These are phyloP conservation scores for Lasiodiplodia sp. DNA, from an alignment of 2,329 filamentous ascomycete genomes.

Conservation along the genomic window DNA sequence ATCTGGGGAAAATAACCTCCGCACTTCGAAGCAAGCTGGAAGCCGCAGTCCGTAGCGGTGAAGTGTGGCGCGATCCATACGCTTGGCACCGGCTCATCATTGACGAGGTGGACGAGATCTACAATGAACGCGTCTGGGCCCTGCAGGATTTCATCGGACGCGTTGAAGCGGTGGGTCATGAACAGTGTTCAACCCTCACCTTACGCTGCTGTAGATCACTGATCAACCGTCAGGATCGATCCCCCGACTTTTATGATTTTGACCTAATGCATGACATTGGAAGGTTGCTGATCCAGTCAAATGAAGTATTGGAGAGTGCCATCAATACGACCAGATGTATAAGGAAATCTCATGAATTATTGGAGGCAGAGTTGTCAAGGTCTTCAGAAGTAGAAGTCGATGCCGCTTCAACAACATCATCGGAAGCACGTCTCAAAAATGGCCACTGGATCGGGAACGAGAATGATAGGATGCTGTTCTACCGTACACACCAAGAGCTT, in stretches of 20 bases:
- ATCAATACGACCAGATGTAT: conserved; percentile 26
- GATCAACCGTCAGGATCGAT: not conserved
- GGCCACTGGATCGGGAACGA: not conserved
- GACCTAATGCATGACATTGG: conserved; percentile 25
- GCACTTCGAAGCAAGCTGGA: not conserved
- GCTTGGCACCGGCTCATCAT: not conserved
- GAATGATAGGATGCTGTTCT: not conserved
- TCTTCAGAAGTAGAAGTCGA: no score
- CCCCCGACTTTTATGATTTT: conserved; percentile 1
- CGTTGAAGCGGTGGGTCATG: no score
- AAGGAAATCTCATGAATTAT: not conserved
- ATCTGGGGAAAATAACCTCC: not conserved
- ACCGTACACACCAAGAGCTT: not conserved
- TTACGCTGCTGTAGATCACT: not conserved
- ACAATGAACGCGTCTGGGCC: not conserved
- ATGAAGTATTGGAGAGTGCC: conserved; percentile 30
- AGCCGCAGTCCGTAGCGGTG: not conserved
- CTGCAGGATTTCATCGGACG: not conserved
- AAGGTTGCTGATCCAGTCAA: conserved; percentile 28
- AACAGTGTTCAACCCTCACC: no score
- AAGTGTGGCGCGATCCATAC: not conserved
- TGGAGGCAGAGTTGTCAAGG: conserved; percentile 28
- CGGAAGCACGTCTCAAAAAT: not conserved
- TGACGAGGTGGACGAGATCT: not conserved
- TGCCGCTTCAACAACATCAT: no score